phyloP scores from a whole-genome alignment of 1,139 yeast genomes.

The Pichia sp. region DNA sequence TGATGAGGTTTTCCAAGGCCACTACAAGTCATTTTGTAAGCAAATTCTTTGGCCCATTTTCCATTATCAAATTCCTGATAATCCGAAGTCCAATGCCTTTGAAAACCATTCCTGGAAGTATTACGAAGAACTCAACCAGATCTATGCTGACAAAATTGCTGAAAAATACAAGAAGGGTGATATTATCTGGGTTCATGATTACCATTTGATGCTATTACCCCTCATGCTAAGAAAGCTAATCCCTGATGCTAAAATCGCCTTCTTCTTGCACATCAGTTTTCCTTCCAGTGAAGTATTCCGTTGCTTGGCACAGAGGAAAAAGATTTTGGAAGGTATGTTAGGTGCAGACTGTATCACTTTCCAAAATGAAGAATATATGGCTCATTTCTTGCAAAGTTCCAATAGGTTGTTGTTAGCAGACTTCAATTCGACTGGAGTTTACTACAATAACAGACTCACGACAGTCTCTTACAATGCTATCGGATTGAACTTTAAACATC shows the following conservation, averaged over 20 bases:
- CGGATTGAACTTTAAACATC: constrained; percentile 74
- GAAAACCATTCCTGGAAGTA: constrained; percentile 94
- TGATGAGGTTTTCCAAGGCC: constrained; percentile 82
- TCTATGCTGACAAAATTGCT: constrained; percentile 73
- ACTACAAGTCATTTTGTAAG: constrained; percentile 84
- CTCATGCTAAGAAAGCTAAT: constrained; percentile 69
- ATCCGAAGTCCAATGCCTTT: constrained; percentile 89
- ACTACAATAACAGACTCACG: constrained; percentile 62
- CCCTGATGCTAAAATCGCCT: constrained; percentile 85
- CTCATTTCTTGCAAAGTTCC: constrained; percentile 90
- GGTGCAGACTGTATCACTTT: constrained; percentile 87
- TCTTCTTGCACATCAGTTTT: constrained; percentile 88
- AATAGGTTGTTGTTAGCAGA: constrained; percentile 81
- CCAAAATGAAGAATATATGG: constrained; percentile 88
- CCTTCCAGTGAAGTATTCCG: constrained; percentile 95
- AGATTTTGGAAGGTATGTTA: constrained; percentile 73
- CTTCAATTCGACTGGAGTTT: constrained; percentile 68
- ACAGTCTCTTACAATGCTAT: constrained; percentile 71
- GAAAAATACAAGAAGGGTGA: constrained; percentile 64
- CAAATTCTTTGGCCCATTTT: constrained; percentile 95
- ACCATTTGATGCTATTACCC: constrained; percentile 84
- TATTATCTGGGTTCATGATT: constrained; percentile 88
- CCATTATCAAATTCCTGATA: constrained; percentile 94
- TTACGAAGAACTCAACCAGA: constrained; percentile 69
- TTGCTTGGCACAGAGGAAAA: constrained; percentile 83